Evolutionary conservation across 768 basidiomycete genomes (phyloP).

Genomic region (Podaxis mareebaensis): DNA sequence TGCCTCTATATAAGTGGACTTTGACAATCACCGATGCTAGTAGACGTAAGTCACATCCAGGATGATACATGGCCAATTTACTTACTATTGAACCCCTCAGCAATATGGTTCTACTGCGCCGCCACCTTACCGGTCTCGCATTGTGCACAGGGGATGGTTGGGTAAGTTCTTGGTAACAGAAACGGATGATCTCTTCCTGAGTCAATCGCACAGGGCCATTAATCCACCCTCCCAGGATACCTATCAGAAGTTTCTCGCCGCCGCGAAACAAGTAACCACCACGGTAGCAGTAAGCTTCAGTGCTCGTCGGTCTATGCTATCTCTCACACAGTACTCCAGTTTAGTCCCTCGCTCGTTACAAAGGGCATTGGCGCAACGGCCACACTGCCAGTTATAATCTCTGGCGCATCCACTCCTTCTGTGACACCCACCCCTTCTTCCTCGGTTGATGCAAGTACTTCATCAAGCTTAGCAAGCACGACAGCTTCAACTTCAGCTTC

Average conservation of each 20-base stretch:
- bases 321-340: conserved; percentile 19
- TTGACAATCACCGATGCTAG: conserved; percentile 35
- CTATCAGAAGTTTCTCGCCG: conserved; percentile 23
- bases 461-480: conserved; percentile 6
- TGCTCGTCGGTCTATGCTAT: neutral
- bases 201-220: conserved; percentile 29
- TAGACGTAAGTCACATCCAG: conserved; percentile 22
- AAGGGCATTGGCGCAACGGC: conserved; percentile 37
- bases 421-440: conserved; percentile 10
- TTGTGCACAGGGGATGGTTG: conserved; percentile 41
- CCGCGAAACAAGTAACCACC: conserved; percentile 30
- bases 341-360: conserved; percentile 24
- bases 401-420: conserved; percentile 14
- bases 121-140: conserved; percentile 35
- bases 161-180: conserved; percentile 25
- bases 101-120: conserved; percentile 41
- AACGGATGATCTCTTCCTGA: neutral
- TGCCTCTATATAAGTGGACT: conserved; percentile 30
- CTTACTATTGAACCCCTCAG: conserved; percentile 15
- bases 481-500: conserved; percentile 15
- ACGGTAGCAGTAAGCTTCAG: conserved; percentile 26
- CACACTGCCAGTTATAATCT: conserved; percentile 18
- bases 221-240: conserved; percentile 33
- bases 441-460: conserved; percentile 2
- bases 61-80: neutral